Base-by-base conservation (phyloP, 345 rosid species). In the Litchi chinensis region DNA sequence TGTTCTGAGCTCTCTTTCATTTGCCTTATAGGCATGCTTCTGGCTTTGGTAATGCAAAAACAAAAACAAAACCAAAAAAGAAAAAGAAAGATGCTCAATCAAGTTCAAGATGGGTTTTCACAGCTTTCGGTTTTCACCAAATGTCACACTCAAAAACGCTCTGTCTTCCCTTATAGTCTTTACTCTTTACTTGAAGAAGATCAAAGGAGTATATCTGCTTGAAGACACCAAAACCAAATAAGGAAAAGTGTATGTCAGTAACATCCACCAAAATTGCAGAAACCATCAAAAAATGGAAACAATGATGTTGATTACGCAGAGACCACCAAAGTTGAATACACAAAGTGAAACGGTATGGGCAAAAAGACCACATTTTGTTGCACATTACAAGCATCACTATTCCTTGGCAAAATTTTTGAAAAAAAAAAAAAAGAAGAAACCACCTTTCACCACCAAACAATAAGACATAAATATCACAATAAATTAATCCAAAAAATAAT, bases 1-100 rank as follows among this genome's bases (percentile, higher is more conserved):
- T 90, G 92, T 85, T 91, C 97, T 8, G 93, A 82, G 84, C 81
- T 84, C 72, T 96, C 98, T 85, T 91, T 94, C 95, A 94, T 90
- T 79, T 86, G 95, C 91, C 98, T 88, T 79, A 87, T 83, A 80
- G 98, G 98, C 99, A 93, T 91, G 78, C 59, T 72, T 69, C 37
- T 74, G 64, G 75, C 10, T 37, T 76, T 46, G 52, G 57, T 69
- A 21, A 73, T 39, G 75, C 64, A 78, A 65, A 69, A 41, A 39
- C 68, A 44, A 79, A 72, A 44, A 64, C 50, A 8, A 52, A 13
- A 22, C 1, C 22, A 7, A 60, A n/a, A n/a, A 57, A 8, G 63
- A 57, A 57, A 57, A 19, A 71, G 71, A 46, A 41, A 70, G 19
- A 5, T 74, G 76, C 75, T 71, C 71, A 73, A 78, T 69, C 65